Base-by-base conservation (phyloP, 2,329 filamentous ascomycete genomes). In the Trichoderma harzianum region DNA sequence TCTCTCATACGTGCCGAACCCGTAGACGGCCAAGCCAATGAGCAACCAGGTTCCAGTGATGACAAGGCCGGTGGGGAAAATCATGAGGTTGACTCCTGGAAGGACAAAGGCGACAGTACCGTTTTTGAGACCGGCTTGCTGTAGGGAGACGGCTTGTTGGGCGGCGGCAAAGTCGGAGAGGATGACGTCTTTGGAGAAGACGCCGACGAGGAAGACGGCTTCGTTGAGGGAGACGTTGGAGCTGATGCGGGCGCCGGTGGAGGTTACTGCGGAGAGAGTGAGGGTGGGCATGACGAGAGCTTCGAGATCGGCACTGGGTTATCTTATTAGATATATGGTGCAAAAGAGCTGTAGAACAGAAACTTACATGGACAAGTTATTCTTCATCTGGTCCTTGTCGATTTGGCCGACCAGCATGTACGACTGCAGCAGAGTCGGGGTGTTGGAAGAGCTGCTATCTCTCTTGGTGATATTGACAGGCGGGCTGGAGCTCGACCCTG, bases 321-420 rank as follows among this genome's bases (percentile, higher is more conserved):
- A 2, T 72, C 21, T 14, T 30, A 14, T 69, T 58, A 72, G 67
- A n/a, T 5, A 30, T 21, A 5, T n/a, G 47, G 18, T n/a, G 5
- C 7, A 58, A 28, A 51, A 11, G 0, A 10, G 16, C 3, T 12
- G 47, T 34, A 32, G 16, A 57, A 4, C 18, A 24, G 11, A 60
- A 36, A 81, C 90, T 83, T 85, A 93, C 91, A 88, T 86, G 73
- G 86, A 86, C 84, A 91, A 87, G 34, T 85, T 83, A 0, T 83
- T 78, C 3, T 81, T 78, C 84, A 93, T 85, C 61, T 86, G 78
- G 68, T 85, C 81, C 69, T 83, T 76, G 79, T 92, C 89, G 77
- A 94, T 89, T 80, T 90, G 87, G 18, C 92, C 92, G 36, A 92
- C 85, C 76, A 93, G 92, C 79, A 89, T 84, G 76, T 92, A 92